Base-by-base conservation (phyloP, 2,329 filamentous ascomycete species). In the Colletotrichum truncatum region DNA sequence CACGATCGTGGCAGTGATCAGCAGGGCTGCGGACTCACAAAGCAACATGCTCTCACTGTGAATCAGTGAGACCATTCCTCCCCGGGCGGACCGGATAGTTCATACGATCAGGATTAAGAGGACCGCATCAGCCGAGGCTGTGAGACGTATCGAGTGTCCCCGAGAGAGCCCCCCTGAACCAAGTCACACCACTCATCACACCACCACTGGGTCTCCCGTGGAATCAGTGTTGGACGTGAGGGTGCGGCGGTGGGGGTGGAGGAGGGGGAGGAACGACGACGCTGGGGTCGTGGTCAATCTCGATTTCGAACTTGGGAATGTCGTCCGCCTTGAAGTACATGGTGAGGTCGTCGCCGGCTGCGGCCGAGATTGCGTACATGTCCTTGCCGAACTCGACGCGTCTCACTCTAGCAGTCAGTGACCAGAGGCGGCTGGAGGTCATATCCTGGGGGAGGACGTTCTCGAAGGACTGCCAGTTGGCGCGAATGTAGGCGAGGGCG, bases 321-420 rank as follows among this genome's bases (percentile, higher is more conserved):
- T 66, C 64, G 14, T 64, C 58, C 12, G 59, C 60, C 45, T 64
- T 66, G 26, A 64, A 66, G 45, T 64, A 64, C 64, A 64, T 64
- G 5, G 28, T 46, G 11, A 66, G 16, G 6, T 66, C 52, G 52
- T 66, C 64, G 10, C 53, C 60, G 3, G 25, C 60, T 5, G 53
- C 38, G 8, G 45, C 53, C 23, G 64, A 64, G 41, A 66, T 66
- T 52, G 58, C 25, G 48, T 66, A 66, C 51, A 66, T 59, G 52
- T 64, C 60, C 12, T 64, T 64, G 30, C 59, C 64, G 6, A 64
- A 49, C n/a, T 51, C 58, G 28, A 59, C 64, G 26, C 53, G 60
- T 32, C 53, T 64, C 25, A 66, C 64, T 46, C 57, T 64, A 46
- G 64, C 64, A 11, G 52, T 30, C 25, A 66, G 21, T 10, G 45